These are phyloP conservation scores for Penicillium sp. DNA, from an alignment of 2,329 filamentous ascomycete species.

Conservation along the genomic window DNA sequence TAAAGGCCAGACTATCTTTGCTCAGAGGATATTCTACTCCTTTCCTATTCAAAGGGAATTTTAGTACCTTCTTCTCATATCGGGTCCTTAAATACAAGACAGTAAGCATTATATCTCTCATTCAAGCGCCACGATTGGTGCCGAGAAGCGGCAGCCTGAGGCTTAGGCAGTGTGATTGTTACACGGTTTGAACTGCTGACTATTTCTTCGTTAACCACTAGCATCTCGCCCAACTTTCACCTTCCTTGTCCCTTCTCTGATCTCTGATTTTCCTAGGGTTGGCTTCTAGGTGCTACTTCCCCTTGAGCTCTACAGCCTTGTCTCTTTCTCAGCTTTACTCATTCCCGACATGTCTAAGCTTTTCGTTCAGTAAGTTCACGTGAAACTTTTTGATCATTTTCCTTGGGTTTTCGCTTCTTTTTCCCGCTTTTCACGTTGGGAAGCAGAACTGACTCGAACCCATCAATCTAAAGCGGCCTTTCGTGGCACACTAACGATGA, in stretches of 20 bases:
- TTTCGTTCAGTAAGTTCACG: conserved; percentile 74
- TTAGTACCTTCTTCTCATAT: conserved; percentile 1
- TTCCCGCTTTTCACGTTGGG: conserved; percentile 15
- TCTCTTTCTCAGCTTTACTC: neutral
- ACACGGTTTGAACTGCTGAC: conserved; percentile 24
- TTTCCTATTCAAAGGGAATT: neutral
- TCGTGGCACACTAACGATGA: conserved; percentile 96
- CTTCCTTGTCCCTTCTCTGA: conserved; percentile 6
- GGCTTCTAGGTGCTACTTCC: neutral
- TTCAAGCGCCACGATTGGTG: conserved; percentile 8
- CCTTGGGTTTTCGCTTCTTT: conserved; percentile 5
- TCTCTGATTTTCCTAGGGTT: neutral
- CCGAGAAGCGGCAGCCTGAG: conserved; percentile 14
- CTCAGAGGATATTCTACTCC: neutral
- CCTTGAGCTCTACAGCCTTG: neutral
- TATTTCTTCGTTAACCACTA: conserved; percentile 22
- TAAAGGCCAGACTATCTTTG: neutral
- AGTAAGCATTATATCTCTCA: conserved; percentile 16
- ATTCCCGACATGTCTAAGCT: conserved; percentile 66
- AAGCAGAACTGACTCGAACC: conserved; percentile 14
- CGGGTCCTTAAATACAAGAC: neutral
- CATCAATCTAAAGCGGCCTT: conserved; percentile 63
- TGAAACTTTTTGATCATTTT: neutral
- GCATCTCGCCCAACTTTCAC: conserved; percentile 11
- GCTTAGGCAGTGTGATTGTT: conserved; percentile 25